Conservation (phyloP, 1,284 basidiomycete genomes). For the Ceratobasidium sp. region DNA sequence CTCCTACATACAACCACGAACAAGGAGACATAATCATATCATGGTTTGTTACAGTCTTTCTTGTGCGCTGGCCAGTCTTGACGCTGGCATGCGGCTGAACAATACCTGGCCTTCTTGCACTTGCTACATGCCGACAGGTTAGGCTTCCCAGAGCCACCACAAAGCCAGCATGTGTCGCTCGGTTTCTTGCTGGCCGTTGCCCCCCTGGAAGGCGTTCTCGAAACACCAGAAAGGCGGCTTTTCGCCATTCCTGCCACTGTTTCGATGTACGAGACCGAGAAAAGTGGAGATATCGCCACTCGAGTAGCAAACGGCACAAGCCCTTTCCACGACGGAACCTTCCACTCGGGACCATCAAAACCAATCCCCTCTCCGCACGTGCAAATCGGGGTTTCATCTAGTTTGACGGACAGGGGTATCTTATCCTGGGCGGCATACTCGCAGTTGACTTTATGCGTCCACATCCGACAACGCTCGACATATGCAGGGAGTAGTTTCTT, state of each 20-base stretch:
- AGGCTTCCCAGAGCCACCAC: neutral
- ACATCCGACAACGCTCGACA: constrained; percentile 35
- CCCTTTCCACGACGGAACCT: constrained; percentile 38
- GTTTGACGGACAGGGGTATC: constrained; percentile 2
- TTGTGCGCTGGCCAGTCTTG: constrained; percentile 29
- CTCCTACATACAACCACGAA: no score
- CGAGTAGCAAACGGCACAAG: constrained; percentile 25
- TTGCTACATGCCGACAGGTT: constrained; percentile 9
- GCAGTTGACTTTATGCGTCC: constrained; percentile 23
- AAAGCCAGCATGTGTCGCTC: constrained; percentile 5
- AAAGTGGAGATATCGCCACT: constrained; percentile 13
- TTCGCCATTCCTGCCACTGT: neutral
- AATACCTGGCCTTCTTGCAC: constrained; percentile 35
- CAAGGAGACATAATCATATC: no score
- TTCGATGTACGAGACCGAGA: constrained; percentile 16
- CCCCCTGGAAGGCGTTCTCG: neutral
- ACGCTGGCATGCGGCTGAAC: constrained; percentile 20
- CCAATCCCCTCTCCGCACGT: constrained; percentile 27
- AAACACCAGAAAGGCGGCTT: neutral
- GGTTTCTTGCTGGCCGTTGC: neutral
- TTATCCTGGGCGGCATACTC: constrained; percentile 6
- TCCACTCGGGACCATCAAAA: constrained; percentile 23
- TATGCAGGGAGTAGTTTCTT: constrained; percentile 32
- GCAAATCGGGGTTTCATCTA: constrained; percentile 19
- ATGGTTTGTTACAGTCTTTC: neutral